Conservation (phyloP, 73 alveolate species). For the Paramecium caudatum region DNA sequence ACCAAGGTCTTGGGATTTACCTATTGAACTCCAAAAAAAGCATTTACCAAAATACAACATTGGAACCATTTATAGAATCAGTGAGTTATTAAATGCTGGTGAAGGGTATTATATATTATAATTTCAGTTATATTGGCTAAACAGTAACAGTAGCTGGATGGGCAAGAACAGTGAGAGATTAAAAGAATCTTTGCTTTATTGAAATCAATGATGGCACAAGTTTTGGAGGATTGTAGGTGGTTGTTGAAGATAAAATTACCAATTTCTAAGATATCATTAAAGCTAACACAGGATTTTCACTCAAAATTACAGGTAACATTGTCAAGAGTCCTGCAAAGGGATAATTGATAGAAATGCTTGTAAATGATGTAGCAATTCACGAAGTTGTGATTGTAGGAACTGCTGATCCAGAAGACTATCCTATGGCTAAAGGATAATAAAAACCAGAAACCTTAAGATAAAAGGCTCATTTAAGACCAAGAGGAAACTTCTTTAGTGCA, state of each 20-base stretch:
- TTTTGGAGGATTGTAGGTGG: constrained; percentile 90
- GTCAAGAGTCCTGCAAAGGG: constrained; percentile 96
- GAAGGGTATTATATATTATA: constrained; percentile 29
- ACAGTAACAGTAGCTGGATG: constrained; percentile 95
- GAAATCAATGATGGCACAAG: constrained; percentile 97
- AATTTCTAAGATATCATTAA: constrained; percentile 7
- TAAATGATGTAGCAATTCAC: constrained; percentile 81
- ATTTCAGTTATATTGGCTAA: constrained; percentile 81
- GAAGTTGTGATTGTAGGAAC: constrained; percentile 87
- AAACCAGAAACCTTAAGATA: constrained; percentile 94
- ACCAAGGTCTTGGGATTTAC: constrained; percentile 67
- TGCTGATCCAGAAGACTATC: constrained; percentile 95
- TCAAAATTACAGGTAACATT: constrained; percentile 77
- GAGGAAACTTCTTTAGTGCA: constrained; percentile 97
- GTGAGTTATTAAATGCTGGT: constrained; percentile 39
- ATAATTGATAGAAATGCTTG: constrained; percentile 93
- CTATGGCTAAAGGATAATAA: constrained; percentile 96
- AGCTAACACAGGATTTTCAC: constrained; percentile 62
- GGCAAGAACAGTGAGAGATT: constrained; percentile 94
- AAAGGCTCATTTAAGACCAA: constrained; percentile 97
- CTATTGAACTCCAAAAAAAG: constrained; percentile 25
- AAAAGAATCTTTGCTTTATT: constrained; percentile 92
- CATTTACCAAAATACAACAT: constrained; percentile 66
- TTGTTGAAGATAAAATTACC: constrained; percentile 79
- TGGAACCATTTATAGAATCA: constrained; percentile 60